Evolutionary conservation across 2,329 filamentous ascomycete species (phyloP), one percentile per base, ranked within the genome.

Genomic region (Botrytis tulipae): DNA sequence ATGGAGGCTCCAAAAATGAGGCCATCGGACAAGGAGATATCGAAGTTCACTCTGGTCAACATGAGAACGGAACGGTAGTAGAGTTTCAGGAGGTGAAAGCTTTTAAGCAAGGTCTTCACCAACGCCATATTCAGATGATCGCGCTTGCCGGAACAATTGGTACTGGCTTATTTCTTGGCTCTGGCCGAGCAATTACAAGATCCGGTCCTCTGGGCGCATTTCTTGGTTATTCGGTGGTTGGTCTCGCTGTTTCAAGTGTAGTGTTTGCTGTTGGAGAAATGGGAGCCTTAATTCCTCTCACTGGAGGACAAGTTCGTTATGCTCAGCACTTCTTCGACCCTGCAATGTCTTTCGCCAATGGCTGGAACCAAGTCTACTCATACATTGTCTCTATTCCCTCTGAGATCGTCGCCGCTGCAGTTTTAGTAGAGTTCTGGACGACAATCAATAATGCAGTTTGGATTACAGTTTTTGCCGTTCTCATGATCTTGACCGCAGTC

Each of bases 351-450:
- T 82, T 82, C 57, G 78, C 79, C 16, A 70, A 80, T 1, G 80
- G 79, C 37, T 81, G 80, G 75, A 80, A 80, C 20, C 79, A 81
- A 40, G 78, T 79, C 22, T 82, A 82, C 69, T 76, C 76, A 40
- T 78, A 77, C n/a, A 78, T 77, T 22, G 75, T 80, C 16, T 77
- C 77, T 54, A 77, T 80, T 5, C 80, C 80, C 2, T 51, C 88
- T 72, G 90, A 92, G 80, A 90, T 91, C 73, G 87, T 87, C 0
- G 90, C 90, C 18, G 87, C 89, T 29, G 86, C 87, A 61, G 87
- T 91, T 2, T 82, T 92, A 35, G 89, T 91, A 74, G 83, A 89
- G 76, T 91, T 87, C 78, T 92, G 90, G 90, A 87, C 87, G 5
- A 87, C 90, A 74, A 83, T 90, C 75, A 85, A 84, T 77, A 83